A percentile compares a stretch with the other conserved stretches of the same genome.
phyloP scores from a whole-genome alignment of 768 basidiomycete species.

The Russula dissimulans region DNA sequence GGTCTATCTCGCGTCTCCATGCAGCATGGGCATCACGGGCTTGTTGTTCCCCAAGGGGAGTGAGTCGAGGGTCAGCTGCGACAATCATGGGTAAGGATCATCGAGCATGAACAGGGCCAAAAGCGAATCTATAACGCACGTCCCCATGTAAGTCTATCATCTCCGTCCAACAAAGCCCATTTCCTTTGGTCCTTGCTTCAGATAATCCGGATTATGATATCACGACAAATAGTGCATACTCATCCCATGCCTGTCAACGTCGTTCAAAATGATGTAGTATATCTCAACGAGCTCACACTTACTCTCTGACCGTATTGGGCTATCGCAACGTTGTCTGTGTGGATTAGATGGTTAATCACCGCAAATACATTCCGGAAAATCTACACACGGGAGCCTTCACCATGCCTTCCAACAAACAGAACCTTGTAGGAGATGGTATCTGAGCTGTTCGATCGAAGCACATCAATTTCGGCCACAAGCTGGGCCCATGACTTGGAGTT shows the following conservation, averaged over 20 bases:
- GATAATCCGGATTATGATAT: neutral
- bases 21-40: slow-evolving; percentile 13
- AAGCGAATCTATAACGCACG: too few relatives aligned
- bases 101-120: neutral
- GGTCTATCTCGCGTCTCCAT: slow-evolving; percentile 12
- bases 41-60: slow-evolving; percentile 17
- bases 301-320: too few relatives aligned
- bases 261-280: neutral
- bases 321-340: too few relatives aligned
- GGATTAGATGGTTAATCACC: neutral
- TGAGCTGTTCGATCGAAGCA: neutral
- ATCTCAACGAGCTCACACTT: too few relatives aligned
- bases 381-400: slow-evolving; percentile 8
- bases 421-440: slow-evolving; percentile 9
- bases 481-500: slow-evolving; percentile 7
- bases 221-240: neutral
- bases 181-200: slow-evolving; percentile 1
- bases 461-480: neutral
- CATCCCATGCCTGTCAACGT: slow-evolving; percentile 11
- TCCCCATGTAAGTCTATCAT: neutral
- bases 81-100: neutral
- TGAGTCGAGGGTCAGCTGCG: slow-evolving; percentile 18
- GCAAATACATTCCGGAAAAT: neutral
- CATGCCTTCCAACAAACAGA: slow-evolving; percentile 11
- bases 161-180: slow-evolving; percentile 16